These are phyloP conservation scores for Quercus berberidifolia DNA, from an alignment of 306 rosid species.

Conservation along the genomic window DNA sequence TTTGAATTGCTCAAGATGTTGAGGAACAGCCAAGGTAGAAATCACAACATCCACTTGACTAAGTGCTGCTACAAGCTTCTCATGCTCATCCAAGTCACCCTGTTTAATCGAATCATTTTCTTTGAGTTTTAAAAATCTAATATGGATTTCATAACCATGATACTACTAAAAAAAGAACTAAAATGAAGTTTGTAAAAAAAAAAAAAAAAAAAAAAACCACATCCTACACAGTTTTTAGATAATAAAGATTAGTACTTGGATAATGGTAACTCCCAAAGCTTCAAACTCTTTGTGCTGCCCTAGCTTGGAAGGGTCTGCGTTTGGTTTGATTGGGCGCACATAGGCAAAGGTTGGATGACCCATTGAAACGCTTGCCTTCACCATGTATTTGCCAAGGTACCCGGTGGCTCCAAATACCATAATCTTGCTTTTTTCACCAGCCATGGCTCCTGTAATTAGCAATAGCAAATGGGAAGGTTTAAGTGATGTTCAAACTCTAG, in stretches of 20 bases:
- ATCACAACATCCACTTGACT: slow-evolving; percentile 41
- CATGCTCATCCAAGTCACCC: slow-evolving; percentile 42
- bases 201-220: too few species aligned
- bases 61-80: slow-evolving; percentile 34
- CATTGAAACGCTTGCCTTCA: slow-evolving; percentile 35
- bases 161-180: background rate
- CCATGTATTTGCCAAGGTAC: slow-evolving; percentile 42
- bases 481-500: too few species aligned
- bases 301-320: slow-evolving; percentile 22
- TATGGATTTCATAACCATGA: too few species aligned
- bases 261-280: slow-evolving; percentile 37
- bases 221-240: background rate
- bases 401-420: slow-evolving; percentile 35
- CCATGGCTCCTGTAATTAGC: background rate
- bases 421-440: slow-evolving; percentile 32
- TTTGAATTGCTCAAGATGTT: slow-evolving; percentile 38
- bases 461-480: background rate
- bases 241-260: slow-evolving; percentile 17
- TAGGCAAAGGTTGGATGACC: slow-evolving; percentile 39
- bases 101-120: slow-evolving; percentile 1
- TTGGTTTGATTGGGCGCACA: slow-evolving; percentile 24
- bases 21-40: slow-evolving; percentile 44
- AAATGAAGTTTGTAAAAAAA: background rate
- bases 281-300: slow-evolving; percentile 19
- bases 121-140: too few species aligned